Base-by-base conservation (phyloP, 257 asterid species). In the Solanum chmielewskii region DNA sequence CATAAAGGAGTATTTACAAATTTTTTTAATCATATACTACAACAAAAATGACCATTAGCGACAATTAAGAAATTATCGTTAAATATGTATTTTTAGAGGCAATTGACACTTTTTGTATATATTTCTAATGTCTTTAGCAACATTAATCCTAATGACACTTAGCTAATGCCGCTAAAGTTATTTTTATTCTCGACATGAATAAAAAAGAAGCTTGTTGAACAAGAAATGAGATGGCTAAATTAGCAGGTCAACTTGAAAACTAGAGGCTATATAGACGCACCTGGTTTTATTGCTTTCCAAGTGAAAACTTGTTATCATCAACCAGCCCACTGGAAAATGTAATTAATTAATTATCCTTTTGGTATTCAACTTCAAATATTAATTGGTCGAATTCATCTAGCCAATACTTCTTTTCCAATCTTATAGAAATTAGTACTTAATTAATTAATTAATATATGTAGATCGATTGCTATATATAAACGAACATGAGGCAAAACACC, bases 251-350 rank as follows among this genome's bases (percentile, higher is more conserved):
- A 35, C 86, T 9, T 23, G 13, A 25, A 77, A 77, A 42, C 59
- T 12, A 77, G 62, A 76, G 21, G 35, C 27, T 6, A 5, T 6
- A 10, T 18, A 37, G 88, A 88, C 89, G 93, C 92, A 88, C 95
- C 90, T 86, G 87, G 95, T 91, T 90, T 92, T 80, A 27, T 86
- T 45, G 42, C 29, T 33, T 35, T 16, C 21, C 86, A 75, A 91
- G 87, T 77, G 90, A 92, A 87, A 47, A 29, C 8, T 18, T 29
- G 27, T 71, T 16, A 4, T 12, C 23, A 15, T 9, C 86, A 81
- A 89, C 93, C 91, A 69, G 94, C 94, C 91, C 95, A 92, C 94
- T 84, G 94, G 87, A 78, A 42, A 88, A 87, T 21, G 68, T 37
- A 37, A 37, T 37, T 37, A 37, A 37, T 37, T 37, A 37, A 37